Evolutionary conservation across 179 eudicot species (phyloP).

Genomic region (Heliamphora pulchella): DNA sequence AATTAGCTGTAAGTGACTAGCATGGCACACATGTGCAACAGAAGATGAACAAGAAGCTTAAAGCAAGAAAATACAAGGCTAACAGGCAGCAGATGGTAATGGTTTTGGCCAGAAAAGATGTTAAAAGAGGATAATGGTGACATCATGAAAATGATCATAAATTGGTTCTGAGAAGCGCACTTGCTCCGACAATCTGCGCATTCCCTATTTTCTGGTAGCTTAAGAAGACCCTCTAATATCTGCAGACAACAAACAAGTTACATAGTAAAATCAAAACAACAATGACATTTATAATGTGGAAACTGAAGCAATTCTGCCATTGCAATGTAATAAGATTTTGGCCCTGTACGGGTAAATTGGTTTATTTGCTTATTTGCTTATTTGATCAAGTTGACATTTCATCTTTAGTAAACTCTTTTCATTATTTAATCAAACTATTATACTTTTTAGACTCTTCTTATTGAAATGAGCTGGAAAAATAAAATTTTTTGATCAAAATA

Average conservation of each 20-base stretch:
- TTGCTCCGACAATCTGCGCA: slow-evolving; percentile 79
- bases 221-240: slow-evolving; percentile 87
- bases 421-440: too few species aligned
- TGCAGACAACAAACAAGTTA: slow-evolving; percentile 17
- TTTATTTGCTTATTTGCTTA: too few species aligned
- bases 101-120: background rate
- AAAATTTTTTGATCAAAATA: too few species aligned
- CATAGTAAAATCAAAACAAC: background rate
- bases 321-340: background rate
- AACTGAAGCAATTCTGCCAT: background rate
- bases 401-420: too few species aligned
- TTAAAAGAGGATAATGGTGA: background rate
- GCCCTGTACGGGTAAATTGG: too few species aligned
- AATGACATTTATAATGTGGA: background rate
- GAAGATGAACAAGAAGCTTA: background rate
- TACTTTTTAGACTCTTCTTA: too few species aligned
- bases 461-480: too few species aligned
- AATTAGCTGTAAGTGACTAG: background rate
- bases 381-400: too few species aligned
- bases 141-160: background rate
- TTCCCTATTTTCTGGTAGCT: slow-evolving; percentile 83
- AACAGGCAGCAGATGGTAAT: background rate
- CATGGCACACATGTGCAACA: background rate
- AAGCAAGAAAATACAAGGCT: background rate
- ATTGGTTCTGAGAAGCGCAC: slow-evolving; percentile 20